Evolutionary conservation across 805 yeast species (phyloP).

Genomic region (Pichia nakasei): DNA sequence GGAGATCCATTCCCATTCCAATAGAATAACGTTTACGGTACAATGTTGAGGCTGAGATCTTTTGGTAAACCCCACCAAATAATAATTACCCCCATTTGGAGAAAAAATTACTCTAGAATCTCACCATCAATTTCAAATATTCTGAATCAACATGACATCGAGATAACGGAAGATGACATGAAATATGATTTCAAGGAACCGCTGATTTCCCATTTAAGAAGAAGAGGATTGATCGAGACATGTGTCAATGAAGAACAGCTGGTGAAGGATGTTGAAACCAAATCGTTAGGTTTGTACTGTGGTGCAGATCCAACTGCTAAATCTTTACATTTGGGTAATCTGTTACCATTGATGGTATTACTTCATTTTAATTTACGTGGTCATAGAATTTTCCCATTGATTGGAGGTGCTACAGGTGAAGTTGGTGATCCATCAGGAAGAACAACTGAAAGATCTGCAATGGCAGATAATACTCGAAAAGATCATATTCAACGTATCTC

Average conservation of each 20-base stretch:
- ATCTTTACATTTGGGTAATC: constrained; percentile 85
- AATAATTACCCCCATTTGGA: background rate
- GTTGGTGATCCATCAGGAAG: constrained; percentile 98
- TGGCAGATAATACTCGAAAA: constrained; percentile 44
- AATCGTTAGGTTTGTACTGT: constrained; percentile 59
- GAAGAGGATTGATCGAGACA: constrained; percentile 39
- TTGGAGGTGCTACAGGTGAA: constrained; percentile 92
- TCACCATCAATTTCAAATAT: constrained; percentile 16
- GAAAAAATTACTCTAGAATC: background rate
- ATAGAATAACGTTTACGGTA: too few species aligned
- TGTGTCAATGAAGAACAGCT: constrained; percentile 29
- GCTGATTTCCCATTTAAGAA: constrained; percentile 31
- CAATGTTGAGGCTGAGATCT: too few species aligned
- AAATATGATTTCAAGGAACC: constrained; percentile 29
- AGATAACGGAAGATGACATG: constrained; percentile 17
- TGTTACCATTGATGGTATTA: constrained; percentile 77
- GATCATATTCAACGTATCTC: constrained; percentile 53
- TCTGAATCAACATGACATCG: constrained; percentile 15
- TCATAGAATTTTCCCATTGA: constrained; percentile 71
- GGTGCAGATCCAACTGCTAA: constrained; percentile 96
- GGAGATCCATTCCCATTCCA: too few species aligned
- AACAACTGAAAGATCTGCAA: constrained; percentile 55
- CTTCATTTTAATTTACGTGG: constrained; percentile 82
- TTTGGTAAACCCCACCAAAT: background rate
- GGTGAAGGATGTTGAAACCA: constrained; percentile 15